Base-by-base conservation (phyloP, 2,329 filamentous ascomycete genomes). In the Exophiala sp. region DNA sequence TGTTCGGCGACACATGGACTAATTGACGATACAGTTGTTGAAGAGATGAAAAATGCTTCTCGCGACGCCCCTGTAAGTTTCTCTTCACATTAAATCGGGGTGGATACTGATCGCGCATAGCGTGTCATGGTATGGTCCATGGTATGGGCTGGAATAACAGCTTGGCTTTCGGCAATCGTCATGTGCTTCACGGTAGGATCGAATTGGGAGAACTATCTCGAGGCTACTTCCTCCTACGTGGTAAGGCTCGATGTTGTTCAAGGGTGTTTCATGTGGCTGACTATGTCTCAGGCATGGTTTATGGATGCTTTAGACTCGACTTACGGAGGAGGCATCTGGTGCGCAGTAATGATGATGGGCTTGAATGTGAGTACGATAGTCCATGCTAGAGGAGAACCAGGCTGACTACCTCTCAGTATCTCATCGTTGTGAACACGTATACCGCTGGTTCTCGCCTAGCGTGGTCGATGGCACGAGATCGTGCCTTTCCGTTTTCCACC, bases 401-500 rank as follows among this genome's bases (percentile, higher is more conserved):
- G 12, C 47, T 52, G 41, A 59, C 43, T 49, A 39, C 11, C 14
- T 14, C 9, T 4, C 36, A 59, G 57, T 60, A 58, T 50, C 50
- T 60, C 34, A 58, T 58, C 33, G 55, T 58, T 45, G 58, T 60
- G 16, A 58, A 58, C 52, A 60, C 58, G 43, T 58, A 60, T 42
- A 55, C 55, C 16, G 55, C 58, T 20, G 58, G 55, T 11, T 60
- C 58, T 7, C 55, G 58, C 38, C 50, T 60, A 12, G 52, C 50
- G 7, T 60, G 58, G 58, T 58, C 52, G 2, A 60, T 60, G 58
- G 80, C 82, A 38, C 78, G 82, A 34, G 83, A 86, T 64, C 77
- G 79, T 36, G 82, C 83, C 1, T 83, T 83, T 2, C 83, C 83
- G 0, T 79, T 83, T 62, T 73, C 77, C 1, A 50, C 63, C 11